Evolutionary conservation across 2,329 filamentous ascomycete genomes (phyloP).

Genomic region (Salinomyces thailandicus): DNA sequence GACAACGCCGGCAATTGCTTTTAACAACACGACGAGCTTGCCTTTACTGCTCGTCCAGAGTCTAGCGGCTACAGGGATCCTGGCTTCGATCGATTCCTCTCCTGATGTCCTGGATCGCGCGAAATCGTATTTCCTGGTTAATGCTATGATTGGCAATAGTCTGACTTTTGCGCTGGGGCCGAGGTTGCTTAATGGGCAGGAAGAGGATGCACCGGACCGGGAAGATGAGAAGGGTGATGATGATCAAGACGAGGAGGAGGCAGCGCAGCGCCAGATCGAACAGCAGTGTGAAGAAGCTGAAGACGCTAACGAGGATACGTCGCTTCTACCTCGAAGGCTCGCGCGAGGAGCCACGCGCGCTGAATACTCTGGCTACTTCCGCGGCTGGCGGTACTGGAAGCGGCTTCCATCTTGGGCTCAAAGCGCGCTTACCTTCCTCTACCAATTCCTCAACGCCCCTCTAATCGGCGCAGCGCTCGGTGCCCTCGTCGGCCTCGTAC

Average conservation of each 20-base stretch:
- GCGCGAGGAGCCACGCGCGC: constrained; percentile 20
- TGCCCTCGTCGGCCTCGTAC: constrained; percentile 49
- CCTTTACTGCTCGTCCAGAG: constrained; percentile 44
- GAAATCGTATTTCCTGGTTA: constrained; percentile 57
- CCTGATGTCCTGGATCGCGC: constrained; percentile 46
- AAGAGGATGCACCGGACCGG: constrained; percentile 31
- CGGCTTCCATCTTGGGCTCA: constrained; percentile 30
- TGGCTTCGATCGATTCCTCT: constrained; percentile 37
- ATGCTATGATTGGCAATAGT: constrained; percentile 50
- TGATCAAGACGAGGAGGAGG: constrained; percentile 9
- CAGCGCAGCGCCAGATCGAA: constrained; percentile 23
- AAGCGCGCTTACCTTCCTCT: constrained; percentile 32
- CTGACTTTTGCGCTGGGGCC: constrained; percentile 56
- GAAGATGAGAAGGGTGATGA: constrained; percentile 8
- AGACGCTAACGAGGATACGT: constrained; percentile 38
- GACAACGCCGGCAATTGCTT: constrained; percentile 44
- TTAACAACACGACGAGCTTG: constrained; percentile 49
- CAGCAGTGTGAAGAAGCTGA: constrained; percentile 20
- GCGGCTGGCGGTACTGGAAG: constrained; percentile 27
- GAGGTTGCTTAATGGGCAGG: constrained; percentile 41
- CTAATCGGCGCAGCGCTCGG: constrained; percentile 51
- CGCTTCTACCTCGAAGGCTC: constrained; percentile 38
- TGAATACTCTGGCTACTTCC: constrained; percentile 26
- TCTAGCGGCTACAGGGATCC: constrained; percentile 46
- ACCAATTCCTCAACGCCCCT: constrained; percentile 50